Evolutionary conservation across 2,329 filamentous ascomycete genomes (phyloP).

Genomic region (Botrytis porri): DNA sequence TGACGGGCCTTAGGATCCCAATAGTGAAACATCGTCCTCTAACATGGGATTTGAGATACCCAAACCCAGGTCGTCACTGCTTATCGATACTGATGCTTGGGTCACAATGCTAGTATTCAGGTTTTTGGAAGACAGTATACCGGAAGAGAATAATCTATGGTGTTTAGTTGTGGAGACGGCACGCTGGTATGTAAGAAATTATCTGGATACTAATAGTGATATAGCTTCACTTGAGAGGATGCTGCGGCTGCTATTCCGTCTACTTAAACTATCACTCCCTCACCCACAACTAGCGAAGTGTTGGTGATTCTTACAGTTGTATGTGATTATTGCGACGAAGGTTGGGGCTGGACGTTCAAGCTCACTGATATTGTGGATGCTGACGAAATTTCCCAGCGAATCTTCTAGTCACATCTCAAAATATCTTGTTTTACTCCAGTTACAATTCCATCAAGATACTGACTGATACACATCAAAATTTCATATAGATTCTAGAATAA

Average conservation of each 20-base stretch:
- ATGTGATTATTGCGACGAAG: no score
- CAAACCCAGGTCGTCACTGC: neutral
- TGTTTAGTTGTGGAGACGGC: conserved; percentile 2
- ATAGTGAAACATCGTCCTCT: neutral
- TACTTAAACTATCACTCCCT: neutral
- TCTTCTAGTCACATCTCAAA: no score
- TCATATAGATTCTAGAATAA: no score
- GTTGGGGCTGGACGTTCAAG: no score
- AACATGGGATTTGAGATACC: neutral
- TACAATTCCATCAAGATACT: no score
- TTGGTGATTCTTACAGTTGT: no score
- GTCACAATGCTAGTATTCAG: conserved; percentile 3
- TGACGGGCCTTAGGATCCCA: neutral
- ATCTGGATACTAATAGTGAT: neutral
- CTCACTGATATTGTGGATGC: no score
- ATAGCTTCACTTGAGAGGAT: conserved; percentile 7
- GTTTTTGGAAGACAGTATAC: neutral
- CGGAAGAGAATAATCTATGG: conserved; percentile 3
- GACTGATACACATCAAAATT: no score
- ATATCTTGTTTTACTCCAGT: no score
- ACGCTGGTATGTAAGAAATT: neutral
- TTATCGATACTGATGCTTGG: neutral
- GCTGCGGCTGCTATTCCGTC: neutral
- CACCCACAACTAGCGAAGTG: no score
- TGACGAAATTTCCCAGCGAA: no score